Percentiles rank a stretch among this genome's conserved stretches.
Evolutionary conservation across 768 basidiomycete genomes (phyloP).

Genomic region (Amanita molliuscula): DNA sequence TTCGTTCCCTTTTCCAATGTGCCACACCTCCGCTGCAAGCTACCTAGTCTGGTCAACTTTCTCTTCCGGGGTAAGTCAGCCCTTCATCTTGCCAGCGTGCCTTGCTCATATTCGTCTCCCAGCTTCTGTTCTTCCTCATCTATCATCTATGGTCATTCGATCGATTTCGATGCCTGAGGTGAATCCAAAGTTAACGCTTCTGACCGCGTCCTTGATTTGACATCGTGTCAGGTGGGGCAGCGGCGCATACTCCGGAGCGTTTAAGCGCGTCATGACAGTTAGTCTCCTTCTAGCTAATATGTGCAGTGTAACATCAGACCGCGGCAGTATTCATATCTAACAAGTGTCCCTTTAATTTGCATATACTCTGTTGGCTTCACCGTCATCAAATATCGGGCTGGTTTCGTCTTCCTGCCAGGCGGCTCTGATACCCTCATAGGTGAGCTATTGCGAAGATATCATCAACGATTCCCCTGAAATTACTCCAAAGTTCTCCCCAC

Average conservation of each 20-base stretch:
- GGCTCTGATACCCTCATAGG: slow-evolving; percentile 24
- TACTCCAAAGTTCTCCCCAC: slow-evolving; percentile 45
- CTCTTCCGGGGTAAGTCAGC: slow-evolving; percentile 33
- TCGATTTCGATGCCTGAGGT: slow-evolving; percentile 65
- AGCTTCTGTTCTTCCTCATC: slow-evolving; percentile 56
- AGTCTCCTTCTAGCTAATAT: slow-evolving; percentile 11
- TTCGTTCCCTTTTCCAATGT: slow-evolving; percentile 29
- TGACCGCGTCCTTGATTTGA: background rate
- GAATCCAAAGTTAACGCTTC: slow-evolving; percentile 12
- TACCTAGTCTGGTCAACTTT: slow-evolving; percentile 57
- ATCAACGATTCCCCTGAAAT: background rate
- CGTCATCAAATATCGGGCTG: slow-evolving; percentile 65
- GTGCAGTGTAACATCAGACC: background rate
- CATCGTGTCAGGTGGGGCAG: slow-evolving; percentile 50
- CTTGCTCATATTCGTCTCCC: background rate
- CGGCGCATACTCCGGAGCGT: slow-evolving; percentile 57
- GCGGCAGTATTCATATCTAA: slow-evolving; percentile 58
- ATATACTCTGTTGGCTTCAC: slow-evolving; percentile 53
- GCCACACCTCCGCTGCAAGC: slow-evolving; percentile 50
- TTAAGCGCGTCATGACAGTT: slow-evolving; percentile 83
- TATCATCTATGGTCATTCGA: slow-evolving; percentile 78
- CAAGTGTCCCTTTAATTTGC: slow-evolving; percentile 50
- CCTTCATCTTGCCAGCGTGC: background rate
- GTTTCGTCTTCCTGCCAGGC: slow-evolving; percentile 36
- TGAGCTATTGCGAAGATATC: slow-evolving; percentile 21